Evolutionary conservation across 2,329 filamentous ascomycete genomes (phyloP).

Genomic region (Claviceps purpurea): DNA sequence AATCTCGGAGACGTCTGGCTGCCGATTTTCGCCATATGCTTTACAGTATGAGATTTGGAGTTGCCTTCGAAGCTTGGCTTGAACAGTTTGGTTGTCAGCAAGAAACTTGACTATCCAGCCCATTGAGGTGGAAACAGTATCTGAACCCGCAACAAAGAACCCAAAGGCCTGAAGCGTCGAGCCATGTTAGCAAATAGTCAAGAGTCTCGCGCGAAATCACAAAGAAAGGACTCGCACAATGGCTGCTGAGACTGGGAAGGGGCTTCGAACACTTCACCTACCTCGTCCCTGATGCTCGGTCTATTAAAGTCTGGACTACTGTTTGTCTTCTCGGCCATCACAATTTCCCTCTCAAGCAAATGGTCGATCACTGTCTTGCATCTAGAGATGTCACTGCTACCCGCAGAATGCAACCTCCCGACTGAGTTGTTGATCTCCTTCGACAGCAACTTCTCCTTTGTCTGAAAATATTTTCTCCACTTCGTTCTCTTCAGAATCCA

Average conservation of each 20-base stretch:
- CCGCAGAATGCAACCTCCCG: background rate
- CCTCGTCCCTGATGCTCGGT: constrained; percentile 19
- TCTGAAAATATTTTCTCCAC: constrained; percentile 2
- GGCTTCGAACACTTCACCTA: background rate
- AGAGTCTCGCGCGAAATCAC: background rate
- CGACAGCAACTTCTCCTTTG: constrained; percentile 5
- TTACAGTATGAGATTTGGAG: constrained; percentile 8
- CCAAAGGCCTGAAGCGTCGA: constrained; percentile 9
- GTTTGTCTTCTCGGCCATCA: constrained; percentile 16
- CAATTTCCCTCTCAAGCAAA: background rate
- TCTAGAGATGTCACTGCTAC: background rate
- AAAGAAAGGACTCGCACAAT: background rate
- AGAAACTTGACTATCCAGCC: constrained; percentile 4
- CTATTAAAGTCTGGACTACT: constrained; percentile 17
- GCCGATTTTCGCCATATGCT: constrained; percentile 9
- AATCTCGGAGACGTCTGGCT: constrained; percentile 17
- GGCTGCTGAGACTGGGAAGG: background rate
- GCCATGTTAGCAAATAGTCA: background rate
- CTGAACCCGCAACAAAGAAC: constrained; percentile 14
- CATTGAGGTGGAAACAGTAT: constrained; percentile 3
- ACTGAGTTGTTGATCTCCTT: background rate
- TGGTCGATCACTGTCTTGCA: background rate
- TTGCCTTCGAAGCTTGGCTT: constrained; percentile 9
- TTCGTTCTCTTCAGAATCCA: constrained; percentile 10
- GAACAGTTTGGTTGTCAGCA: background rate